Conservation (phyloP, 2,329 filamentous ascomycete genomes). For the Xylaria sp. region DNA sequence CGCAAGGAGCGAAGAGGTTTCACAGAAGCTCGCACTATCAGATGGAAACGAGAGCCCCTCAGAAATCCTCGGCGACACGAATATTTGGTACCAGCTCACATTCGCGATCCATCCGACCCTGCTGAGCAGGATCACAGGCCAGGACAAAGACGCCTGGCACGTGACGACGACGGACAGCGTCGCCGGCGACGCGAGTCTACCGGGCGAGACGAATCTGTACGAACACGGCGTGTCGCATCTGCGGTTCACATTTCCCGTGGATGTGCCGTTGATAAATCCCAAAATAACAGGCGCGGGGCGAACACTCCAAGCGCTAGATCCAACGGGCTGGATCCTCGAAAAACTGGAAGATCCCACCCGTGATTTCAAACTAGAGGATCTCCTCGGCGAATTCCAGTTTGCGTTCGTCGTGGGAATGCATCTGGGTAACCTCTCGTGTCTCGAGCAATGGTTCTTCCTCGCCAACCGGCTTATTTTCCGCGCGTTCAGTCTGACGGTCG, state of each 20-base stretch:
- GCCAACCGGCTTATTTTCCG: constrained; percentile 47
- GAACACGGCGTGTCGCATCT: constrained; percentile 24
- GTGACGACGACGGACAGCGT: constrained; percentile 51
- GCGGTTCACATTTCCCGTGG: constrained; percentile 30
- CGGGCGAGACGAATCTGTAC: constrained; percentile 39
- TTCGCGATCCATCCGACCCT: constrained; percentile 41
- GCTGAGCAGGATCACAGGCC: constrained; percentile 44
- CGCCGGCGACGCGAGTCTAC: constrained; percentile 38
- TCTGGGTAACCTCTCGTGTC: constrained; percentile 53
- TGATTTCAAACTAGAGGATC: constrained; percentile 34
- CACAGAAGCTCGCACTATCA: constrained; percentile 8
- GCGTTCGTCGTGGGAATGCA: constrained; percentile 53
- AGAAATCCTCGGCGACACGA: constrained; percentile 27
- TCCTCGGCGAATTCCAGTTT: constrained; percentile 58
- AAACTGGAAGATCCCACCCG: constrained; percentile 32
- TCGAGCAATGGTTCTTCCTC: constrained; percentile 59
- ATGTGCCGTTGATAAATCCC: constrained; percentile 27
- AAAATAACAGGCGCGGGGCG: constrained; percentile 26
- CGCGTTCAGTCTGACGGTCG: constrained; percentile 41
- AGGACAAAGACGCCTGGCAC: constrained; percentile 41
- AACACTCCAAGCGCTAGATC: constrained; percentile 33
- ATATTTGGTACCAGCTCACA: constrained; percentile 50
- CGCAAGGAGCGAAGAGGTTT: constrained; percentile 20
- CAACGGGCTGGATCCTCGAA: constrained; percentile 43
- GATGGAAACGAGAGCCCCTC: constrained; percentile 23